phyloP scores from a whole-genome alignment of 1,139 yeast genomes.

The Hyphopichia wangnamkhiaoensis region DNA sequence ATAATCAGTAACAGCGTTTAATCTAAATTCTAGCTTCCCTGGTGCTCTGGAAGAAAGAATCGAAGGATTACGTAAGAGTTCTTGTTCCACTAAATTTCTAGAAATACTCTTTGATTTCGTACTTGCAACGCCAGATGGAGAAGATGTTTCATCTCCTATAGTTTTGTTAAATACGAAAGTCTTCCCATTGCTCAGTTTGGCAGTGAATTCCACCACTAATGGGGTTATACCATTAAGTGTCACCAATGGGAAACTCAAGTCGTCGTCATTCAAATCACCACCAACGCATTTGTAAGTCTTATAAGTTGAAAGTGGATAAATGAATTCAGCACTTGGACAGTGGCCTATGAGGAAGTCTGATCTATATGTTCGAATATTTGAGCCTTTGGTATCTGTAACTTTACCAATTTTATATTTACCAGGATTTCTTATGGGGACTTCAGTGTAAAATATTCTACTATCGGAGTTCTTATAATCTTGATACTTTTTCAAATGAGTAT shows the following conservation, averaged over 20 bases:
- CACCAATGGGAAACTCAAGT: conserved; percentile 51
- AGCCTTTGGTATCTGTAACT: conserved; percentile 65
- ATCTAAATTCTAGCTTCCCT: conserved; percentile 66
- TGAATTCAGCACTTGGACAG: conserved; percentile 73
- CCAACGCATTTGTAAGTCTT: conserved; percentile 61
- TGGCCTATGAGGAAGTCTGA: conserved; percentile 67
- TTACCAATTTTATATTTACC: conserved; percentile 72
- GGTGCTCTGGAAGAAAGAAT: conserved; percentile 27
- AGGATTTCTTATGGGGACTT: conserved; percentile 62
- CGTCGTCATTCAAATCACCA: conserved; percentile 36
- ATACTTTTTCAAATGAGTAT: conserved; percentile 32
- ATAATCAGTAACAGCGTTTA: conserved; percentile 70
- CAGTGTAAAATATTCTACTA: conserved; percentile 44
- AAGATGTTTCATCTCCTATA: conserved; percentile 16
- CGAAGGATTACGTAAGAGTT: conserved; percentile 27
- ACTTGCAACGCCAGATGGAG: conserved; percentile 21
- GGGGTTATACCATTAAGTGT: conserved; percentile 77
- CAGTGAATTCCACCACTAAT: conserved; percentile 58
- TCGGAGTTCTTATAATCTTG: conserved; percentile 24
- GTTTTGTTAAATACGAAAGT: conserved; percentile 24
- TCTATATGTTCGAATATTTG: conserved; percentile 63
- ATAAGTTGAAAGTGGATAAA: conserved; percentile 26
- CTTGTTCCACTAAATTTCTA: conserved; percentile 39
- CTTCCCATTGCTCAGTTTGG: conserved; percentile 52
- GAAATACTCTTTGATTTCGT: conserved; percentile 22